These are phyloP conservation scores for Podaxis mareebaensis DNA, from an alignment of 768 basidiomycete species.

Conservation along the genomic window DNA sequence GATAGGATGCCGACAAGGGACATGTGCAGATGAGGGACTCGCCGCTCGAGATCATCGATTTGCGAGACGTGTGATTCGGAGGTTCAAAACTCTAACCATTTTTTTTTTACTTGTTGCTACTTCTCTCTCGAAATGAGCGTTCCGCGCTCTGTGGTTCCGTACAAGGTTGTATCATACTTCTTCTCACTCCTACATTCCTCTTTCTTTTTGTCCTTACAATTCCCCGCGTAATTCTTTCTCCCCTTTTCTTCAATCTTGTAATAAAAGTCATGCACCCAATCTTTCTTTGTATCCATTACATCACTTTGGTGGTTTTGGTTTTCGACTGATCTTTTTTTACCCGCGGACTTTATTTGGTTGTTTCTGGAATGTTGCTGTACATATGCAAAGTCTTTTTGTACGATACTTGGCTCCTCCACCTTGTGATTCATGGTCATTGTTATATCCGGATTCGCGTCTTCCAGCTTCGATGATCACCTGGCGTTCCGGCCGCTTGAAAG, in stretches of 20 bases:
- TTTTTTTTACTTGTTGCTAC: not conserved
- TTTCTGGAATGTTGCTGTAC: not conserved
- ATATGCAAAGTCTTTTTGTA: not conserved
- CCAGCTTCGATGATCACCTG: not conserved
- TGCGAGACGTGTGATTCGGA: constrained; percentile 41
- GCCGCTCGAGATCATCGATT: constrained; percentile 80
- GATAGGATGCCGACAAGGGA: constrained; percentile 79
- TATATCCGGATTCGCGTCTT: not conserved
- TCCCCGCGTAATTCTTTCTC: too few species aligned
- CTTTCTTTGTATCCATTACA: not conserved
- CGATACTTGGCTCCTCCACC: not conserved
- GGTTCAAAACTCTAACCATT: not conserved
- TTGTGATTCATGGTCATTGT: not conserved
- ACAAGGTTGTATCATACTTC: not conserved
- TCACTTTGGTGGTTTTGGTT: not conserved
- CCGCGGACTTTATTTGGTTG: not conserved
- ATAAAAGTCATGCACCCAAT: not conserved
- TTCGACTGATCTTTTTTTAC: not conserved
- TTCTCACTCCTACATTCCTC: not conserved
- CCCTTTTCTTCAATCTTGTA: too few species aligned
- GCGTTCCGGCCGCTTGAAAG: not conserved
- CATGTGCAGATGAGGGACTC: constrained; percentile 80
- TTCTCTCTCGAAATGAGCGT: not conserved
- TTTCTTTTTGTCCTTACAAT: not conserved
- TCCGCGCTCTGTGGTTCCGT: too few species aligned